These are phyloP conservation scores for Fusarium clavum DNA, from an alignment of 2,329 filamentous ascomycete genomes.

Conservation along the genomic window DNA sequence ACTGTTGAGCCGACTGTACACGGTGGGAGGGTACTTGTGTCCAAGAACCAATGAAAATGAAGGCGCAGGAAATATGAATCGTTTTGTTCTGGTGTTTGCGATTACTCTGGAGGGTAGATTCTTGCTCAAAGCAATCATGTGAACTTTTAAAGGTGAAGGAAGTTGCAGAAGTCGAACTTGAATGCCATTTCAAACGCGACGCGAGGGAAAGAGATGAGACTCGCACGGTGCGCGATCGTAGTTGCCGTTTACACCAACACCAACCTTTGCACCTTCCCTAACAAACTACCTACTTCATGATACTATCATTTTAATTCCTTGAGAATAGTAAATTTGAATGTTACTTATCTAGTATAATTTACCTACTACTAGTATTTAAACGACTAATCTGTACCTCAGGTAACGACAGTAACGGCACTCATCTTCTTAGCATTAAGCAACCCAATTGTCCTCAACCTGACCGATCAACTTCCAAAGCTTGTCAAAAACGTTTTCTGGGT, in stretches of 20 bases:
- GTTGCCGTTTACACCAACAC: background rate
- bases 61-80: background rate
- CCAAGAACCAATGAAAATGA: background rate
- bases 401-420: background rate
- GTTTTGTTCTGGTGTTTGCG: background rate
- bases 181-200: conserved; percentile 24
- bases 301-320: background rate
- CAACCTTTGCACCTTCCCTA: background rate
- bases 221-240: conserved; percentile 19
- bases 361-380: background rate
- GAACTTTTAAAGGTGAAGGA: conserved; percentile 7
- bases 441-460: conserved; percentile 35
- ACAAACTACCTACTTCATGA: background rate
- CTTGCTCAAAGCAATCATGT: background rate
- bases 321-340: too few species aligned
- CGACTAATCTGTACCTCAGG: background rate
- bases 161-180: conserved; percentile 7
- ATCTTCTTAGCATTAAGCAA: conserved; percentile 11
- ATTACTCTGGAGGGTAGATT: background rate
- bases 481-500: conserved; percentile 39
- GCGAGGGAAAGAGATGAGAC: conserved; percentile 6
- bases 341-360: background rate
- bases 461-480: conserved; percentile 40
- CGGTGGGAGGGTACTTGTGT: background rate
- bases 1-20: background rate